These are phyloP conservation scores for Xylaria telfairii DNA, from an alignment of 495 filamentous ascomycete species.

Conservation along the genomic window DNA sequence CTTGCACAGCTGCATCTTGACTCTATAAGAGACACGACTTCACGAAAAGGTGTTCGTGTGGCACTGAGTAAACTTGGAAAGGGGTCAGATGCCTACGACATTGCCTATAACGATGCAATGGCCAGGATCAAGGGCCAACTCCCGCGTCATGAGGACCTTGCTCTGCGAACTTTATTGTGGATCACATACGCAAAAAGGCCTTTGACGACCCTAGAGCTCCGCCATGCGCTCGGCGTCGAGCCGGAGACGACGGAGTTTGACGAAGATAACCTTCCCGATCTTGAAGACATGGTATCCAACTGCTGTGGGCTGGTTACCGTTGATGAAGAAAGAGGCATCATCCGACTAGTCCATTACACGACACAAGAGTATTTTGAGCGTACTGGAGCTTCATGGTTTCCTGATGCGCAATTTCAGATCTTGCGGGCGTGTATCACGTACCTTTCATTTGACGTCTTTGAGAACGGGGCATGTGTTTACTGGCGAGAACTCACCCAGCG, in stretches of 20 bases:
- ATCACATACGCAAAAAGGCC: not conserved
- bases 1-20: not conserved
- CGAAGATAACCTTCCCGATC: not conserved
- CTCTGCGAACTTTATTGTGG: not conserved
- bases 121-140: not conserved
- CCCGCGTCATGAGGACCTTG: not conserved
- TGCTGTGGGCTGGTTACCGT: constrained; percentile 5
- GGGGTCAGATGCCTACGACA: not conserved
- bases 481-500: too few relatives aligned
- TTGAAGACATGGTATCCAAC: not conserved
- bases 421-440: not conserved
- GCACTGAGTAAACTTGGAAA: not conserved
- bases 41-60: not conserved
- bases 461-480: too few relatives aligned
- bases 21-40: not conserved
- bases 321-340: not conserved
- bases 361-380: not conserved
- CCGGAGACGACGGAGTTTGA: not conserved
- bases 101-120: not conserved
- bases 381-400: not conserved
- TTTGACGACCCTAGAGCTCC: not conserved
- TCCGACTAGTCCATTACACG: not conserved
- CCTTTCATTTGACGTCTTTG: not conserved
- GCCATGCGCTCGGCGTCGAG: not conserved
- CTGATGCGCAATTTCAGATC: not conserved